phyloP scores from a whole-genome alignment of 768 basidiomycete species.

The Termitomyces eurrhizus region DNA sequence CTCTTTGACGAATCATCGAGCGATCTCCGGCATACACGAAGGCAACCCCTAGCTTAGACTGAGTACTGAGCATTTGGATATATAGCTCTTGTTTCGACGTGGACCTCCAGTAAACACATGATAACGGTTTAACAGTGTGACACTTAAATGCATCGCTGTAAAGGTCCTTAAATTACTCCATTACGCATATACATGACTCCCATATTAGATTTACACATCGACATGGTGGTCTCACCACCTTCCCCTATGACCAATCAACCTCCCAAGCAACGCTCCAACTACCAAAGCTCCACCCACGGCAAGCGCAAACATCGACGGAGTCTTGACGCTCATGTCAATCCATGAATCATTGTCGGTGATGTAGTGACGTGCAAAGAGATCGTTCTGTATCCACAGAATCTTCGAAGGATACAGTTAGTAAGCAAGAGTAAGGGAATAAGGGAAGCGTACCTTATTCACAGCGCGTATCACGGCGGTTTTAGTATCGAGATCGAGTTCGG shows the following conservation, averaged over 20 bases:
- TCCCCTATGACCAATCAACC: not conserved
- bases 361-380: slow-evolving; percentile 20
- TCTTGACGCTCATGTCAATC: not conserved
- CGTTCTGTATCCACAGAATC: slow-evolving; percentile 49
- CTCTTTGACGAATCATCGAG: too few relatives aligned
- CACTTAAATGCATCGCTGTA: too few relatives aligned
- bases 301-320: not conserved
- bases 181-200: not conserved
- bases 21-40: not conserved
- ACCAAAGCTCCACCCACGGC: not conserved
- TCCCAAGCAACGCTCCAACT: not conserved
- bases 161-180: not conserved
- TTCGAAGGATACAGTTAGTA: slow-evolving; percentile 8
- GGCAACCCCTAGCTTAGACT: too few relatives aligned
- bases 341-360: not conserved
- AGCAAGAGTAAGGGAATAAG: not conserved
- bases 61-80: too few relatives aligned
- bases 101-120: too few relatives aligned
- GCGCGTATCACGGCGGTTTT: slow-evolving; percentile 40
- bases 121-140: too few relatives aligned
- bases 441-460: slow-evolving; percentile 36
- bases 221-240: not conserved
- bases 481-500: slow-evolving; percentile 30
- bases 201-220: not conserved
- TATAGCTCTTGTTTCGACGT: not conserved